Conservation (phyloP, 2,329 filamentous ascomycete genomes). For the Paraphoma chrysanthemicola region DNA sequence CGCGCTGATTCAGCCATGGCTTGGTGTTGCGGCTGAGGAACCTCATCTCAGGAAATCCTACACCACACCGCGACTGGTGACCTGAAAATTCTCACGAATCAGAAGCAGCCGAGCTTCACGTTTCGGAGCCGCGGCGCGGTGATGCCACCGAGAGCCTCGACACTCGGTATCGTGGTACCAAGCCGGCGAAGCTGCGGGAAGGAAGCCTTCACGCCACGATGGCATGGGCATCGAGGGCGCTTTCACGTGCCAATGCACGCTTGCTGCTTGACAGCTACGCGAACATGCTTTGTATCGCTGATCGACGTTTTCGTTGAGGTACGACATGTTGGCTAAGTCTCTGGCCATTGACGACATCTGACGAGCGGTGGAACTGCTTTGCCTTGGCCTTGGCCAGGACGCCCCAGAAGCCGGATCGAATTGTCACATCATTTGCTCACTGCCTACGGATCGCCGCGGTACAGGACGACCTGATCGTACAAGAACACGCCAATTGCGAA, state of each 20-base stretch:
- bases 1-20: conserved; percentile 13
- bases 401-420: too few relatives aligned
- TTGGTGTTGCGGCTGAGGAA: conserved; percentile 17
- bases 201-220: conserved; percentile 5
- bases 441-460: too few relatives aligned
- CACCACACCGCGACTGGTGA: not conserved
- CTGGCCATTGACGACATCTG: not conserved
- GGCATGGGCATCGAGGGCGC: conserved; percentile 3
- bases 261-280: conserved; percentile 17
- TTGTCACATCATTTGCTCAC: too few relatives aligned
- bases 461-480: too few relatives aligned
- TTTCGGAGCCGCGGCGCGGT: conserved; percentile 14
- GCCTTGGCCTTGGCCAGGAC: too few relatives aligned
- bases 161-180: conserved; percentile 9
- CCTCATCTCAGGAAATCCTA: not conserved
- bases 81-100: conserved; percentile 1
- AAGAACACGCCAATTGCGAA: too few relatives aligned
- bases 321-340: not conserved
- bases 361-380: not conserved
- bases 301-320: conserved; percentile 17
- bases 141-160: conserved; percentile 6
- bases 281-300: conserved; percentile 12
- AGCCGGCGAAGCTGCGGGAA: conserved; percentile 7
- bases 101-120: conserved; percentile 13
- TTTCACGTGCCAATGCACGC: conserved; percentile 25